A percentile compares a stretch with the other conserved stretches of the same genome.
phyloP scores from a whole-genome alignment of 1,139 yeast species.

The Kodamaea ohmeri region DNA sequence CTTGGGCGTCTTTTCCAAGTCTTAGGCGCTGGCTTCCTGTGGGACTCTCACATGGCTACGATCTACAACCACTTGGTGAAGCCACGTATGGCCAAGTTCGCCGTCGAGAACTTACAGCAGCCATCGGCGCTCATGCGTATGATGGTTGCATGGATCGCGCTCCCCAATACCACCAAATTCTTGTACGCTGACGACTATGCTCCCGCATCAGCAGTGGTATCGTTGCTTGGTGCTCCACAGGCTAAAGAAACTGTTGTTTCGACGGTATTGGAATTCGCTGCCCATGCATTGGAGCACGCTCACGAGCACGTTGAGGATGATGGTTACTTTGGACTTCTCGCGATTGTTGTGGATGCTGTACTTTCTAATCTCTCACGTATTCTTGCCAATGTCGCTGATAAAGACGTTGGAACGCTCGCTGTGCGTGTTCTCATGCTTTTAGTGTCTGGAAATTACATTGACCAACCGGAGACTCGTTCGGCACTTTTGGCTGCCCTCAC shows the following conservation, averaged over 20 bases:
- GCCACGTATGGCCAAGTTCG: constrained; percentile 68
- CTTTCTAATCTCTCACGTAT: constrained; percentile 51
- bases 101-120: constrained; percentile 75
- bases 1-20: constrained; percentile 49
- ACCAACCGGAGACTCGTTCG: constrained; percentile 54
- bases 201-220: constrained; percentile 55
- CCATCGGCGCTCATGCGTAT: constrained; percentile 74
- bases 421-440: constrained; percentile 53
- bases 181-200: constrained; percentile 56
- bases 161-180: constrained; percentile 47
- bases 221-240: constrained; percentile 49
- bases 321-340: constrained; percentile 45
- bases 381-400: constrained; percentile 41
- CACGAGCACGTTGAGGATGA: constrained; percentile 35
- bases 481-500: constrained; percentile 59
- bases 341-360: constrained; percentile 56
- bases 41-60: constrained; percentile 54
- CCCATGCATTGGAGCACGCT: constrained; percentile 38
- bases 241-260: constrained; percentile 69
- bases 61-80: constrained; percentile 55
- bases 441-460: constrained; percentile 59
- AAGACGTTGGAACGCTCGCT: constrained; percentile 52
- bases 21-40: constrained; percentile 47
- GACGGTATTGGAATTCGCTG: constrained; percentile 56
- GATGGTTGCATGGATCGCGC: constrained; percentile 62